Evolutionary conservation across 495 filamentous ascomycete genomes (phyloP).

Genomic region (Trichoderma parareesei): DNA sequence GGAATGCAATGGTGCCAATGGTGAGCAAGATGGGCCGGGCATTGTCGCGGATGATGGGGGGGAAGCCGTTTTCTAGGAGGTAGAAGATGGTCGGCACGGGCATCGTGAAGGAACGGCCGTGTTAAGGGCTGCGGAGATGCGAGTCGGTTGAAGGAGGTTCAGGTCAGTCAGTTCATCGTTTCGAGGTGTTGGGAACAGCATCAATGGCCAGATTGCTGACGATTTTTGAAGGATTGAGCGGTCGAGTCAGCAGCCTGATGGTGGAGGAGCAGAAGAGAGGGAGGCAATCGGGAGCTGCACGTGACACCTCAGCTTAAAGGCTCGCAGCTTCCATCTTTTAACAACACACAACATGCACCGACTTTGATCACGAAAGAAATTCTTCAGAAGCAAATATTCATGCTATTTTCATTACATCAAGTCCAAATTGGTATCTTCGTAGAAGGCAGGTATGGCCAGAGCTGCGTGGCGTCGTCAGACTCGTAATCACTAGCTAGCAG

Average conservation of each 20-base stretch:
- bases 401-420: no score
- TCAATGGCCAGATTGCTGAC: neutral
- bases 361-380: neutral
- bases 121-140: neutral
- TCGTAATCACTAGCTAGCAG: no score
- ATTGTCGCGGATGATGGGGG: slow-evolving; percentile 54
- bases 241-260: neutral
- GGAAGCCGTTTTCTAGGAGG: slow-evolving; percentile 54
- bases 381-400: neutral
- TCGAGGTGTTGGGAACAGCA: neutral
- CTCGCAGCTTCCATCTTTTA: neutral
- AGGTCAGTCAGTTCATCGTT: neutral
- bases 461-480: no score
- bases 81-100: slow-evolving; percentile 66
- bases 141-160: neutral
- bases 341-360: no score
- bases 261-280: neutral
- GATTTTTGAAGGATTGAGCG: neutral
- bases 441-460: no score
- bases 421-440: no score
- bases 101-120: slow-evolving; percentile 43
- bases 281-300: slow-evolving; percentile 5
- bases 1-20: slow-evolving; percentile 46
- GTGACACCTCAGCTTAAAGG: slow-evolving; percentile 7
- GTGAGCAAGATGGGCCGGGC: slow-evolving; percentile 51